These are phyloP conservation scores for Williopsis jadinii DNA, from an alignment of 1,139 yeast genomes.

Conservation along the genomic window DNA sequence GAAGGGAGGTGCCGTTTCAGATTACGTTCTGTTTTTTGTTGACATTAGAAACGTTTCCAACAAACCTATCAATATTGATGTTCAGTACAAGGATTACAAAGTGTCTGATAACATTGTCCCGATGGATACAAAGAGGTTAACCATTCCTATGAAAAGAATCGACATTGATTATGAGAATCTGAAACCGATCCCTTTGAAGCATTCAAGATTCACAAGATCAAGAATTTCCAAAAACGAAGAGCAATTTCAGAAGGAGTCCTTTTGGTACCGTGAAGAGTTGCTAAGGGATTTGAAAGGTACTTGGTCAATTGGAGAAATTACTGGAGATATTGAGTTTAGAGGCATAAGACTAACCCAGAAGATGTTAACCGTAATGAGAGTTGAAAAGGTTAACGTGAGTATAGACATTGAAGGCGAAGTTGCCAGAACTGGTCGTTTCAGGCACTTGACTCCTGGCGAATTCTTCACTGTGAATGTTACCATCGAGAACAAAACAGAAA, in stretches of 20 bases:
- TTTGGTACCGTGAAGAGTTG: conserved; percentile 74
- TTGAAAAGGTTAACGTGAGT: conserved; percentile 39
- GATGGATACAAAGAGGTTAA: conserved; percentile 45
- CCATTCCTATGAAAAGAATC: conserved; percentile 63
- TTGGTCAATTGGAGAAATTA: conserved; percentile 47
- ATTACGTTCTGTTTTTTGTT: conserved; percentile 55
- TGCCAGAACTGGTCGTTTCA: conserved; percentile 13
- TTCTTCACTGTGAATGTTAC: conserved; percentile 43
- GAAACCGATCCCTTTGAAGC: conserved; percentile 59
- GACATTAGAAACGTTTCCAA: conserved; percentile 72
- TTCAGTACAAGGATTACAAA: conserved; percentile 38
- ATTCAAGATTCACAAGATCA: conserved; percentile 68
- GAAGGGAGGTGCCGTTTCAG: conserved; percentile 26
- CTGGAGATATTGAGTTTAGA: conserved; percentile 61
- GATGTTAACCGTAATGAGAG: conserved; percentile 44
- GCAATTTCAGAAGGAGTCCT: conserved; percentile 47
- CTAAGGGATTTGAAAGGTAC: conserved; percentile 51
- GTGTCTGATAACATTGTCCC: conserved; percentile 27
- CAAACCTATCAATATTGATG: conserved; percentile 31
- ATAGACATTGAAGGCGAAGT: conserved; percentile 25
- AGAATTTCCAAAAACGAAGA: conserved; percentile 47
- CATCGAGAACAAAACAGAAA: conserved; percentile 38
- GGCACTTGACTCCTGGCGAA: conserved; percentile 33
- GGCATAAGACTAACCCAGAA: conserved; percentile 50
- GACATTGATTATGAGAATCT: conserved; percentile 38